These are phyloP conservation scores for Aristolochia contorta DNA, from an alignment of 164 flowering plant species.

Conservation along the genomic window DNA sequence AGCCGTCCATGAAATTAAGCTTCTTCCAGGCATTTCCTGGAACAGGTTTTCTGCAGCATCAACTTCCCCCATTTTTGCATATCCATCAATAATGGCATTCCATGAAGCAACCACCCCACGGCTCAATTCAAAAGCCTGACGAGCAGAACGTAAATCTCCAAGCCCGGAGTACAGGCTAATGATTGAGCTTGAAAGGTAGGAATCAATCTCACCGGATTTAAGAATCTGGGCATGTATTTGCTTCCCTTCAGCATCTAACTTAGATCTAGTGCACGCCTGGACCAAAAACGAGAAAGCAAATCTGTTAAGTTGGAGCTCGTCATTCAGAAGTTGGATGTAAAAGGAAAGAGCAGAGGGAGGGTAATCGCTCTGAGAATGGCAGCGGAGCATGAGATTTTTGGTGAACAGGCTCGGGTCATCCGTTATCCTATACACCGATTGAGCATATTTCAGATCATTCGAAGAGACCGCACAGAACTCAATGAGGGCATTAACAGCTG, in stretches of 20 bases:
- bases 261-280: no score
- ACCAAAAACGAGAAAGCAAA: no score
- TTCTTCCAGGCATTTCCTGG: conserved; percentile 4
- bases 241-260: no score
- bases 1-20: conserved; percentile 9
- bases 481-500: no score
- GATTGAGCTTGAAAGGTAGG: conserved; percentile 9
- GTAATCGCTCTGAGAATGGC: conserved; percentile 4
- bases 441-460: no score
- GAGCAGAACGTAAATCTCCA: conserved; percentile 11
- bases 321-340: no score
- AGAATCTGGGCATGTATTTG: no score
- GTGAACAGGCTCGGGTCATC: conserved; percentile 1
- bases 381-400: conserved; percentile 11
- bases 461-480: no score
- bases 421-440: not conserved
- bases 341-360: conserved; percentile 11
- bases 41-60: conserved; percentile 2
- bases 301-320: no score
- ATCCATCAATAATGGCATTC: conserved; percentile 25
- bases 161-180: conserved; percentile 21
- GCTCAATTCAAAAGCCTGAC: conserved; percentile 19
- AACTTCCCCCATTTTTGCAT: conserved; percentile 3
- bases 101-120: conserved; percentile 27
- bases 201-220: no score